A percentile compares a stretch with the other conserved stretches of the same genome.
These are phyloP conservation scores for Paramecium pentaurelia DNA, from an alignment of 73 alveolate genomes.

Conservation along the genomic window DNA sequence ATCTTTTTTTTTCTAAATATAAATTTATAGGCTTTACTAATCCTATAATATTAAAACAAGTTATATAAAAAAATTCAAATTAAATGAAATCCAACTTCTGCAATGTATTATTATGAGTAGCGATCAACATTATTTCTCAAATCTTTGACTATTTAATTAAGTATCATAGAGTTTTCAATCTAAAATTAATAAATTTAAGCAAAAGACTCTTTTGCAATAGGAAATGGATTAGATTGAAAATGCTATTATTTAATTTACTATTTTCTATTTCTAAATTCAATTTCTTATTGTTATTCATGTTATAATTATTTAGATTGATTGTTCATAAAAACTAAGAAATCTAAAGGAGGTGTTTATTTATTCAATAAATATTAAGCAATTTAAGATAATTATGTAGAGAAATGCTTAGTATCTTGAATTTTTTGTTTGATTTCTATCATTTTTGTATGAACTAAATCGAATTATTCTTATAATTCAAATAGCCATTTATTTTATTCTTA, in stretches of 20 bases:
- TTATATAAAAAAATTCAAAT: neutral
- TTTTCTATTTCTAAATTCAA: neutral
- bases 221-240: neutral
- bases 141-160: neutral
- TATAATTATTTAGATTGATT: neutral
- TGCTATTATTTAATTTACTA: neutral
- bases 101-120: neutral
- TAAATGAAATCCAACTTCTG: constrained; percentile 25
- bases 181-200: neutral
- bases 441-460: neutral
- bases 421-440: neutral
- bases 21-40: neutral
- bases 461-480: neutral
- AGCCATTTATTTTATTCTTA: neutral
- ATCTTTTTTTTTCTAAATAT: neutral
- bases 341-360: constrained; percentile 29
- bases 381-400: neutral
- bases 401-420: neutral
- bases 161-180: neutral
- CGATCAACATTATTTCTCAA: neutral
- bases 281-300: neutral
- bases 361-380: neutral
- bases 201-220: neutral
- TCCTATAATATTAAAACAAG: neutral
- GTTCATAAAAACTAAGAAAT: constrained; percentile 2